These are phyloP conservation scores for Saturnispora ahearnii DNA, from an alignment of 805 yeast genomes.

Conservation along the genomic window DNA sequence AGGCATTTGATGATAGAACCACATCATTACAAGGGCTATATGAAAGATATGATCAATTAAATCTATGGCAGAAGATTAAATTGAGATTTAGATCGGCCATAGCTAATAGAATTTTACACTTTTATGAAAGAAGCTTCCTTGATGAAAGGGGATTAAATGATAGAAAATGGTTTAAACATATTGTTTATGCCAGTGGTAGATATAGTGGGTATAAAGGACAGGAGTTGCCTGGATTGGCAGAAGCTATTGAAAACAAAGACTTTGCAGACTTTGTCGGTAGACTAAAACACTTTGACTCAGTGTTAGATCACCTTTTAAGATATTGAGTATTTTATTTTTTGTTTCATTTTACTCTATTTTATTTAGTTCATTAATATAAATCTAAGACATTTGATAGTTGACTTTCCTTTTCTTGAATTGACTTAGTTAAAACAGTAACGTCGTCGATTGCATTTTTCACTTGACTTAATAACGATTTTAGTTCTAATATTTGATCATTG, in stretches of 20 bases:
- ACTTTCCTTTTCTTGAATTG: background rate
- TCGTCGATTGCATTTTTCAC: background rate
- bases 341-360: background rate
- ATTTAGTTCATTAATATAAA: background rate
- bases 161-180: constrained; percentile 51
- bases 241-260: constrained; percentile 42
- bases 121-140: constrained; percentile 39
- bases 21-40: constrained; percentile 17
- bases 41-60: constrained; percentile 19
- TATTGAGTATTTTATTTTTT: background rate
- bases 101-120: constrained; percentile 33
- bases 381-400: background rate
- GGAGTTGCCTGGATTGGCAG: constrained; percentile 45
- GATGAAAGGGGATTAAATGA: constrained; percentile 39
- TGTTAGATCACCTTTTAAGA: constrained; percentile 8
- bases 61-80: constrained; percentile 22
- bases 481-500: background rate
- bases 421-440: background rate
- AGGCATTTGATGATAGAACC: constrained; percentile 21
- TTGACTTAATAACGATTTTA: background rate
- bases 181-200: constrained; percentile 50
- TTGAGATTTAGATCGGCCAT: constrained; percentile 18
- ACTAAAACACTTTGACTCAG: constrained; percentile 11
- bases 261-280: constrained; percentile 26
- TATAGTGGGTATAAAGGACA: constrained; percentile 56